A percentile compares a stretch with the other conserved stretches of the same genome.
Conservation (phyloP, 768 basidiomycete species). For the Coprinellus aureogranulatus region DNA sequence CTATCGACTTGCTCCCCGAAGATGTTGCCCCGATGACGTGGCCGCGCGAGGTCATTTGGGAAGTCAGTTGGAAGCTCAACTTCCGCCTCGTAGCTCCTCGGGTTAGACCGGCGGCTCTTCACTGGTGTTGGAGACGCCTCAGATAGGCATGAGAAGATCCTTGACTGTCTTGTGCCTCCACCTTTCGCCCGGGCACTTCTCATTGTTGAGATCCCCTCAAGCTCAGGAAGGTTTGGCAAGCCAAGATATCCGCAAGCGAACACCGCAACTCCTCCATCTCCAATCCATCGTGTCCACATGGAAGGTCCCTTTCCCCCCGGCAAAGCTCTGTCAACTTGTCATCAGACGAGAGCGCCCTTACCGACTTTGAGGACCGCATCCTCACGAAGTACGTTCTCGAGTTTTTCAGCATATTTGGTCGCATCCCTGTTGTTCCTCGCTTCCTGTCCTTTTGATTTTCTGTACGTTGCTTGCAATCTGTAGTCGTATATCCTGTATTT, state of each 20-base stretch:
- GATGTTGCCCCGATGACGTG: no score
- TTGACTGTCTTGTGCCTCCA: neutral
- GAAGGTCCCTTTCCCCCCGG: no score
- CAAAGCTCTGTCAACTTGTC: neutral
- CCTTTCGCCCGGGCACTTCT: neutral
- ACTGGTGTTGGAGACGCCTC: neutral
- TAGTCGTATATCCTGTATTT: neutral
- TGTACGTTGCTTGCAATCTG: neutral
- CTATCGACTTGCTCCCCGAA: no score
- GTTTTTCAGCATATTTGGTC: neutral
- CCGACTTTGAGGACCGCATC: neutral
- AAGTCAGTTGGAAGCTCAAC: neutral
- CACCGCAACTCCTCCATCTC: neutral
- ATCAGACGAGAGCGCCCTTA: neutral
- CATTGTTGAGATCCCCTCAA: neutral
- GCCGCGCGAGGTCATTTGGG: no score
- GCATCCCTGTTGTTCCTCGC: neutral
- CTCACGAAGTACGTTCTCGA: neutral
- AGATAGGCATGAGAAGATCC: neutral
- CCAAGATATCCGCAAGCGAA: neutral
- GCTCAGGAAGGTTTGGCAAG: neutral
- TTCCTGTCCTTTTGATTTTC: neutral
- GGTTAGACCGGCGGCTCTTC: neutral
- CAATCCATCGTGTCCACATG: neutral
- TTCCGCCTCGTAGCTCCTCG: neutral